Conservation (phyloP, 306 rosid genomes). For the Pyrus communis region DNA sequence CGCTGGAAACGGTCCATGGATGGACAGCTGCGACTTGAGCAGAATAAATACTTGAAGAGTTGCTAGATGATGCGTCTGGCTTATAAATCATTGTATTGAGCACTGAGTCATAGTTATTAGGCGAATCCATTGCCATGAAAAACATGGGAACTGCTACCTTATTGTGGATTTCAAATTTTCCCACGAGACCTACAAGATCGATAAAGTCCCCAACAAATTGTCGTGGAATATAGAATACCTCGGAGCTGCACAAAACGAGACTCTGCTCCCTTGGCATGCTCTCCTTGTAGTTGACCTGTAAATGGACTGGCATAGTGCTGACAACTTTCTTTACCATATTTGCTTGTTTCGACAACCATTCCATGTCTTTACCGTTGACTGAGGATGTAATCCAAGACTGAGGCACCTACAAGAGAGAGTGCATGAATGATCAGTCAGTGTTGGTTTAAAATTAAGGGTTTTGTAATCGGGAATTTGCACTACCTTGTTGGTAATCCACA, state of each 20-base stretch:
- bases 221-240: constrained; percentile 63
- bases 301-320: constrained; percentile 60
- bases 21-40: constrained; percentile 61
- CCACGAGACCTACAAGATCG: constrained; percentile 60
- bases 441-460: neutral
- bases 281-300: constrained; percentile 63
- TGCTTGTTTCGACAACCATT: constrained; percentile 70
- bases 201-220: constrained; percentile 46
- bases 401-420: constrained; percentile 34
- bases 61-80: constrained; percentile 28
- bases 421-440: neutral
- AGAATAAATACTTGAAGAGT: constrained; percentile 48
- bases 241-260: constrained; percentile 47
- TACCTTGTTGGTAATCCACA: constrained; percentile 75
- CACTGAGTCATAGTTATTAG: constrained; percentile 50
- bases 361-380: constrained; percentile 25
- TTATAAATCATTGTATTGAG: constrained; percentile 48
- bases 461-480: neutral
- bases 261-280: constrained; percentile 19
- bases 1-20: constrained; percentile 65
- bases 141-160: constrained; percentile 71
- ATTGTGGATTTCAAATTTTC: constrained; percentile 47
- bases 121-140: constrained; percentile 58
- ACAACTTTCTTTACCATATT: constrained; percentile 60
- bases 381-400: constrained; percentile 53